A percentile compares a stretch with the other conserved stretches of the same genome.
Evolutionary conservation across 2,329 filamentous ascomycete species (phyloP).

Genomic region (Talaromyces sp.): DNA sequence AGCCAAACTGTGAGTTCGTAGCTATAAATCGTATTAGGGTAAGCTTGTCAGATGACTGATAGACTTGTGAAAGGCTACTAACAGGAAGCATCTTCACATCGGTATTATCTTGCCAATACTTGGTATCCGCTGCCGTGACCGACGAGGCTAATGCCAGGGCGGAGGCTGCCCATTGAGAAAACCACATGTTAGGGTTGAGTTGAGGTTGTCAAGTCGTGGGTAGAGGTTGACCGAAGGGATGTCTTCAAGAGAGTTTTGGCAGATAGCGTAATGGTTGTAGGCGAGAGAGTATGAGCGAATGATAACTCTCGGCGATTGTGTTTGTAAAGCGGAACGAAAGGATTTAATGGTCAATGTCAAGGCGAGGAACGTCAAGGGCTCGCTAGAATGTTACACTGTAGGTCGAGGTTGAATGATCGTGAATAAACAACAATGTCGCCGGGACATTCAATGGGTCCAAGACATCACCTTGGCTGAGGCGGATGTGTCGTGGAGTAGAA

Average conservation of each 20-base stretch:
- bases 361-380: conserved; percentile 5
- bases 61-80: conserved; percentile 35
- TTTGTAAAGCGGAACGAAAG: neutral
- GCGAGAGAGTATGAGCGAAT: neutral
- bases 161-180: conserved; percentile 22
- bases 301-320: neutral
- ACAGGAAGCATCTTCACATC: conserved; percentile 67
- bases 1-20: conserved; percentile 81
- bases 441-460: conserved; percentile 16
- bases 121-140: conserved; percentile 1
- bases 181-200: conserved; percentile 17
- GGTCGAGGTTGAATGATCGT: neutral
- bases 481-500: neutral
- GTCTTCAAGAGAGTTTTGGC: neutral
- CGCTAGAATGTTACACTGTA: neutral
- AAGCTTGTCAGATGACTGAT: neutral
- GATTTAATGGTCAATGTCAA: neutral
- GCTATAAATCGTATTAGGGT: conserved; percentile 47
- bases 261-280: neutral
- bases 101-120: conserved; percentile 47
- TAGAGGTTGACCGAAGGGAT: conserved; percentile 6
- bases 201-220: too few species aligned
- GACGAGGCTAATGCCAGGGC: conserved; percentile 34
- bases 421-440: conserved; percentile 20
- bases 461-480: neutral